Conservation (phyloP, 768 basidiomycete species). For the Leccinellum albellum region DNA sequence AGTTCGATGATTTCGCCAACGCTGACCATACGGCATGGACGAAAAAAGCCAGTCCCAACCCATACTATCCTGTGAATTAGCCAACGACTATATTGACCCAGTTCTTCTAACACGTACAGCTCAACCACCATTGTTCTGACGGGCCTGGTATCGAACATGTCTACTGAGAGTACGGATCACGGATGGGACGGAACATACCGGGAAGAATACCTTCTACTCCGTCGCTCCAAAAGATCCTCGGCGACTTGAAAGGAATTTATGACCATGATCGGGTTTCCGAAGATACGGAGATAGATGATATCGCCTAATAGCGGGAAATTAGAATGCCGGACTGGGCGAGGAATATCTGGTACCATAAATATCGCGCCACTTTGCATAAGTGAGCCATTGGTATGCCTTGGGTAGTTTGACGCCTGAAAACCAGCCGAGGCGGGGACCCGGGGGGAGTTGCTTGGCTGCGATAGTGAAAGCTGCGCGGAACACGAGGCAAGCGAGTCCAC, state of each 20-base stretch:
- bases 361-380: conserved; percentile 43
- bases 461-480: conserved; percentile 10
- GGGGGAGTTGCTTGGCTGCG: conserved; percentile 28
- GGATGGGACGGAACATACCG: conserved; percentile 10
- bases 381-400: conserved; percentile 39
- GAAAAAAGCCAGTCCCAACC: conserved; percentile 49
- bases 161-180: neutral
- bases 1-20: conserved; percentile 36
- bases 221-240: conserved; percentile 44
- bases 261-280: conserved; percentile 46
- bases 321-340: neutral
- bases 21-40: conserved; percentile 35
- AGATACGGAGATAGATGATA: conserved; percentile 40
- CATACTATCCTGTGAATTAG: conserved; percentile 30
- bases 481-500: conserved; percentile 9
- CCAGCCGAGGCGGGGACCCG: conserved; percentile 41
- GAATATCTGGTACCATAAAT: conserved; percentile 34
- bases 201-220: conserved; percentile 43
- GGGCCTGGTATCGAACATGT: conserved; percentile 26
- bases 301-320: conserved; percentile 35
- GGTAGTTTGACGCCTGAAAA: conserved; percentile 34
- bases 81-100: neutral
- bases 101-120: conserved; percentile 30
- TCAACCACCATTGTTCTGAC: conserved; percentile 41
- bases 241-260: conserved; percentile 41